Conservation (phyloP, 2,329 filamentous ascomycete species). For the Botrytis galanthina region DNA sequence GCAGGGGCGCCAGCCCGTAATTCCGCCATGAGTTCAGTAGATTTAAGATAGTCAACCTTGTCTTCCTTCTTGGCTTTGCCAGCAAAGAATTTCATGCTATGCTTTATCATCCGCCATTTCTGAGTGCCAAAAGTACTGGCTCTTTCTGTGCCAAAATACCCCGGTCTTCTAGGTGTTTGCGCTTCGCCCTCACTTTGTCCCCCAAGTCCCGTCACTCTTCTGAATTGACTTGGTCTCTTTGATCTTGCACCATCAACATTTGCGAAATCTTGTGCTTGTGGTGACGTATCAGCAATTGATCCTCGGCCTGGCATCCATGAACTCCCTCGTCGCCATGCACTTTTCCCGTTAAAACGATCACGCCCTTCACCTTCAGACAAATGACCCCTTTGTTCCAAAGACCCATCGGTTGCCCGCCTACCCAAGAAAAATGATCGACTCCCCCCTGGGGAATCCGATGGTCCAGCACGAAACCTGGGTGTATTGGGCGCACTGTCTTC, state of each 20-base stretch:
- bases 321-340: conserved; percentile 58
- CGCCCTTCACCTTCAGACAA: conserved; percentile 75
- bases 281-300: conserved; percentile 48
- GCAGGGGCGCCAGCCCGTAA: conserved; percentile 88
- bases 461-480: conserved; percentile 43
- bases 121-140: conserved; percentile 73
- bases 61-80: conserved; percentile 79
- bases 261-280: conserved; percentile 43
- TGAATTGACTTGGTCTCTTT: conserved; percentile 60
- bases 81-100: conserved; percentile 70
- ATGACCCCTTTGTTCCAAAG: conserved; percentile 57
- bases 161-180: conserved; percentile 55
- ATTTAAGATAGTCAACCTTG: conserved; percentile 89
- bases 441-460: conserved; percentile 34
- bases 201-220: conserved; percentile 59
- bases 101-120: conserved; percentile 92
- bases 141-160: conserved; percentile 59
- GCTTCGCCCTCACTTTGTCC: conserved; percentile 65
- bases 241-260: conserved; percentile 49
- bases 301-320: conserved; percentile 47
- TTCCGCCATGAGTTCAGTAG: conserved; percentile 93
- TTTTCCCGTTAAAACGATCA: conserved; percentile 55
- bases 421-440: conserved; percentile 47
- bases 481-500: conserved; percentile 63
- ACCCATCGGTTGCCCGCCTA: conserved; percentile 62